These are phyloP conservation scores for Pulicaria dysenterica DNA, from an alignment of 129 eudicot genomes.

Conservation along the genomic window DNA sequence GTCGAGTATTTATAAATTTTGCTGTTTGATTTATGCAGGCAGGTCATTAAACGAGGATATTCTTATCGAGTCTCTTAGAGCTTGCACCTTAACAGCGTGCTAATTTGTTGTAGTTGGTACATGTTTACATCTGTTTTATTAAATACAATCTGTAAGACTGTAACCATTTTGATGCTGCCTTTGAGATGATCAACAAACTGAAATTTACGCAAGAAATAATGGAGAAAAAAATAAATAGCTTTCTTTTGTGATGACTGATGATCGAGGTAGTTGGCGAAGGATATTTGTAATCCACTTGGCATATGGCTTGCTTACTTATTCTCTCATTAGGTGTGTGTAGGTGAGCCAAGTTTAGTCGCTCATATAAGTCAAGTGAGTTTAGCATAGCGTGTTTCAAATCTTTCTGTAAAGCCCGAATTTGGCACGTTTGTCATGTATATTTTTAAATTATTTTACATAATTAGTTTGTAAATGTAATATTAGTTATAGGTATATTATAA, in stretches of 20 bases:
- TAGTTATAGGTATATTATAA: too few relatives aligned
- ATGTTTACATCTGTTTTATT: background rate
- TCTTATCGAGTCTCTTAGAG: conserved; percentile 56
- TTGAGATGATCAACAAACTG: background rate
- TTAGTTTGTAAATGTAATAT: too few relatives aligned
- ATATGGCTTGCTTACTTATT: too few relatives aligned
- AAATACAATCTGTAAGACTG: conserved; percentile 8
- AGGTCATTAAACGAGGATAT: conserved; percentile 65
- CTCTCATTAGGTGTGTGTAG: too few relatives aligned
- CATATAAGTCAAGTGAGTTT: too few relatives aligned
- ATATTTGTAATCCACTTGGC: too few relatives aligned
- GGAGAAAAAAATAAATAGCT: background rate
- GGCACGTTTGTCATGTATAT: too few relatives aligned
- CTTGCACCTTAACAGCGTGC: conserved; percentile 40
- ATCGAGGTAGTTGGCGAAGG: background rate
- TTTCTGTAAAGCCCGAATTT: too few relatives aligned
- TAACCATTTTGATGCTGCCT: conserved; percentile 3
- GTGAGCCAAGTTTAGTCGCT: too few relatives aligned
- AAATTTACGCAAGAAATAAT: background rate
- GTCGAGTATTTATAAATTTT: too few relatives aligned
- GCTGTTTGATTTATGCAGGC: conserved; percentile 45
- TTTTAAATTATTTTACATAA: too few relatives aligned
- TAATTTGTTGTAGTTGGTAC: conserved; percentile 11
- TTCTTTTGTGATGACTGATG: background rate
- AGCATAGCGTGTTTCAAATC: too few relatives aligned